Evolutionary conservation across 2,329 filamentous ascomycete species (phyloP).

Genomic region (Nemania sp.): DNA sequence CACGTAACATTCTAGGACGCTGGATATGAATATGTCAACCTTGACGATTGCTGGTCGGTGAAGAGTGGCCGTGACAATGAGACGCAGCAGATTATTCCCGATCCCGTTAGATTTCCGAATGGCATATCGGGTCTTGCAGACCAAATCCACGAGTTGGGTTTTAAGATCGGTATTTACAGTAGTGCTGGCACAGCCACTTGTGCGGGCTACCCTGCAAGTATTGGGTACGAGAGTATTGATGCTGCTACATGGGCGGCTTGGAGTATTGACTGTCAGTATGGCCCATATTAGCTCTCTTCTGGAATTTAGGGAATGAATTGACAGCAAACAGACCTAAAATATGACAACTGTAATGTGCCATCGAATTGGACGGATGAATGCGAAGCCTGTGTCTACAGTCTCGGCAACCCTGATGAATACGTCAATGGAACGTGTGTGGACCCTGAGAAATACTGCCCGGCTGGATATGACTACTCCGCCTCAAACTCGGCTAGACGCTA

Average conservation of each 20-base stretch:
- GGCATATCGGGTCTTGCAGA: conserved; percentile 67
- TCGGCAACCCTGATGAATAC: conserved; percentile 20
- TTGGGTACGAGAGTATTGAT: conserved; percentile 69
- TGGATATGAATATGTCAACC: conserved; percentile 70
- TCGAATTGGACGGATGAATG: conserved; percentile 54
- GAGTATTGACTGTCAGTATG: conserved; percentile 65
- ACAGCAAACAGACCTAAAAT: conserved; percentile 61
- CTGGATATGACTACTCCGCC: conserved; percentile 62
- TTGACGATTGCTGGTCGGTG: conserved; percentile 72
- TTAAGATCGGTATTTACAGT: conserved; percentile 74
- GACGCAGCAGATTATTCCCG: conserved; percentile 59
- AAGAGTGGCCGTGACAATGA: conserved; percentile 56
- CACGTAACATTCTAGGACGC: conserved; percentile 58
- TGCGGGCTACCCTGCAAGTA: conserved; percentile 66
- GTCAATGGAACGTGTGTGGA: conserved; percentile 36
- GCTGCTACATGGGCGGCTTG: conserved; percentile 68
- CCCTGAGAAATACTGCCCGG: conserved; percentile 45
- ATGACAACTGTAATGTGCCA: conserved; percentile 66
- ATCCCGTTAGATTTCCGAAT: conserved; percentile 65
- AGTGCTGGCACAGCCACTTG: conserved; percentile 66
- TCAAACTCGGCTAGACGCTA: conserved; percentile 63
- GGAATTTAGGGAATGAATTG: conserved; percentile 39
- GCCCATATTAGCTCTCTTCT: not conserved
- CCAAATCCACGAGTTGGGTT: conserved; percentile 65
- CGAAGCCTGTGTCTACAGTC: conserved; percentile 43